Evolutionary conservation across 2,329 filamentous ascomycete genomes (phyloP), one percentile per base, ranked within the genome.

Genomic region (Lasiodiplodia sp.): DNA sequence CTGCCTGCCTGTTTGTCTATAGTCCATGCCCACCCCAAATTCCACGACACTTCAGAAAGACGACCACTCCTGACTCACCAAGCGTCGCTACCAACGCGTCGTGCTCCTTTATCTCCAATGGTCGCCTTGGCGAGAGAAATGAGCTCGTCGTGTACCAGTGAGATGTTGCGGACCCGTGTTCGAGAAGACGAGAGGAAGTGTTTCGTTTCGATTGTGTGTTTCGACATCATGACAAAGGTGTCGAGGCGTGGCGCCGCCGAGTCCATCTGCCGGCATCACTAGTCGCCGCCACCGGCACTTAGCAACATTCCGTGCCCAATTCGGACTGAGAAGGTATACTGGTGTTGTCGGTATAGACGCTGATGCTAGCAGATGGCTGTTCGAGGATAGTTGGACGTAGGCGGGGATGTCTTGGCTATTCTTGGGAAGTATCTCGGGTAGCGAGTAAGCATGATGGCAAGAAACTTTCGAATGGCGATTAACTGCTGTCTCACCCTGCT

Each of bases 121-220:
- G 16, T 49, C 25, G 44, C 8, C 60, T 37, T 25, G 60, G 60
- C 60, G 10, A 31, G 4, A 28, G 2, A 37, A 21, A 44, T 31
- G 31, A 12, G 60, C 7, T 25, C 31, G 37, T 18, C 5, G 56
- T 25, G 11, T 14, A 7, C 21, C 38, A 37, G 21, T 4, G 37
- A 31, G 5, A 47, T 37, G 28, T 18, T 38, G 38, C 44, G 57
- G 38, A 23, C 31, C 3, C n/a, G n/a, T 51, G 25, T 52, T 64
- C 60, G 58, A 51, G 58, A 63, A 37, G 58, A 23, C 44, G 40
- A 49, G 58, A 18, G 25, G 18, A 63, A 63, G 31, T 47, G 25
- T 49, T 63, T 63, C 44, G 31, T 64, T 52, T 64, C 60, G 23
- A 25, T 47, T n/a, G 31, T 60, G 31, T 60, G 56, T 60, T 60